These are phyloP conservation scores for Ophiocordyceps australis DNA, from an alignment of 2,329 filamentous ascomycete genomes.

Conservation along the genomic window DNA sequence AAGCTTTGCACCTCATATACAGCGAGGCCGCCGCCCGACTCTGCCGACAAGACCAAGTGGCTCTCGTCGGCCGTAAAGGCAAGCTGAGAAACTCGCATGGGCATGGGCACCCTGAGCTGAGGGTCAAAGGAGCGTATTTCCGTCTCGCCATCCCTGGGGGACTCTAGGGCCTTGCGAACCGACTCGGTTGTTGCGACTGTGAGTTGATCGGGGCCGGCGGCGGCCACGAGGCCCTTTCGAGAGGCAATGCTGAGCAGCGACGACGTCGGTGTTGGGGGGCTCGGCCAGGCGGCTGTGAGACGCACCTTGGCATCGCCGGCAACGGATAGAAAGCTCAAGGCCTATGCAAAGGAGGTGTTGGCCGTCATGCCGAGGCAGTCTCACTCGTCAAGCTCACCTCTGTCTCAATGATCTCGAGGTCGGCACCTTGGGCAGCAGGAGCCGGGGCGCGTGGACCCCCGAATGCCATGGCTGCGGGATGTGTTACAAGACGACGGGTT, in stretches of 20 bases:
- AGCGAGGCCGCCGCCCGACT: slow-evolving; percentile 62
- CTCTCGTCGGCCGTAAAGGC: slow-evolving; percentile 82
- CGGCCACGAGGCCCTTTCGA: slow-evolving; percentile 64
- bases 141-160: slow-evolving; percentile 36
- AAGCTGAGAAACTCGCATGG: slow-evolving; percentile 68
- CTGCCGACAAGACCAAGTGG: slow-evolving; percentile 66
- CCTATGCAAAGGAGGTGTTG: no score
- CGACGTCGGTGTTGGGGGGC: slow-evolving; percentile 55
- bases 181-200: slow-evolving; percentile 60
- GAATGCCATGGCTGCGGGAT: no score
- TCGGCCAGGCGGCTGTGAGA: slow-evolving; percentile 62
- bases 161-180: slow-evolving; percentile 57
- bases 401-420: slow-evolving; percentile 64
- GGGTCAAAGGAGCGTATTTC: slow-evolving; percentile 56
- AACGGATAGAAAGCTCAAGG: slow-evolving; percentile 65
- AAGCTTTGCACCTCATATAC: slow-evolving; percentile 64
- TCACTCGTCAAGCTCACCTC: slow-evolving; percentile 57
- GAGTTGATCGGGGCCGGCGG: slow-evolving; percentile 67
- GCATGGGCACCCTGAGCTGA: slow-evolving; percentile 53
- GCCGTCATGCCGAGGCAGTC: no score
- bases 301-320: slow-evolving; percentile 69
- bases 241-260: slow-evolving; percentile 76
- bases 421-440: no score
- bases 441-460: no score
- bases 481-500: no score